Evolutionary conservation across 306 rosid genomes (phyloP), one percentile per base, ranked within the genome.

Genomic region (Vigna reflexopilosa): DNA sequence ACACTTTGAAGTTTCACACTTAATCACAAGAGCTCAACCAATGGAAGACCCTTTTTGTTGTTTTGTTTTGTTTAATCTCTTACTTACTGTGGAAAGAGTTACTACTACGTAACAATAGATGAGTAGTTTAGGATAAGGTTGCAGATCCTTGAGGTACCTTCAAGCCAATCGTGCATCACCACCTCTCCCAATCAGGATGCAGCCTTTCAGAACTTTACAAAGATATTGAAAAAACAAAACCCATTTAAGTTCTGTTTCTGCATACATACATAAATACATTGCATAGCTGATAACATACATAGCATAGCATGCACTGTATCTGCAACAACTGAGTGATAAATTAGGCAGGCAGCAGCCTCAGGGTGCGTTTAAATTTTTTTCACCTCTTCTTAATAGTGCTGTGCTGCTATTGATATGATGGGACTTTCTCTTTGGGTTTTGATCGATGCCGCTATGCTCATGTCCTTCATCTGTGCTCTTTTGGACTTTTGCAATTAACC

Each of bases 121-220:
- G 77, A 66, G 72, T 13, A 67, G 72, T 19, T 34, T 17, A 34
- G 65, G 73, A 13, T 16, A 16, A 52, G 85, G 94, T 89, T 93
- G 83, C 88, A 78, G 87, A 75, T 45, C 56, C 70, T 62, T 73
- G 84, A 86, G 76, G 86, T 82, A 79, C 83, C 71, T 50, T 70
- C 81, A 47, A 51, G 62, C 92, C 87, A 82, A 87, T 87, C 50
- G 48, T 73, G 56, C 79, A 22, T 71, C 83, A 75, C 85, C 88
- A 88, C 87, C 85, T 89, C 85, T 86, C 70, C 83, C 89, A 66
- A 79, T 86, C 84, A 85, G 81, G 48, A 55, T 6, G 82, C 81
- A 76, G 76, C 79, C 83, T 86, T 88, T 85, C 81, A 77, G 36
- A 48, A 54, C 59, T 71, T 52, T 56, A 28, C 2, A 14, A 34